Evolutionary conservation across 768 basidiomycete species (phyloP).

Genomic region (Chalciporus piperatus): DNA sequence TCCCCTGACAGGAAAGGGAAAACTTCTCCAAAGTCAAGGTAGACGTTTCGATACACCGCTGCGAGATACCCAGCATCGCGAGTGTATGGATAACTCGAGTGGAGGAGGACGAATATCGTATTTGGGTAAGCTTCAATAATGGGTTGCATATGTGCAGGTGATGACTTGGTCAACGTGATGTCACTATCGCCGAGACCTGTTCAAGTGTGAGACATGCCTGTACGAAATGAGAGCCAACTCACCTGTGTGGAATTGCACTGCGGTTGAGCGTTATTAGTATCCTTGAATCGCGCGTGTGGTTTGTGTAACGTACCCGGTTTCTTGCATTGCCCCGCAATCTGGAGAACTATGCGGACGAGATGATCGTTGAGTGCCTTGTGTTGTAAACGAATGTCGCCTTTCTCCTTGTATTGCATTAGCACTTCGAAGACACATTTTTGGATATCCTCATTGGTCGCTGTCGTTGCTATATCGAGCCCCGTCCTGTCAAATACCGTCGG

Average conservation of each 20-base stretch:
- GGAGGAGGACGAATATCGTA: conserved; percentile 64
- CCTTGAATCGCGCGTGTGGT: neutral
- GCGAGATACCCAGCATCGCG: conserved; percentile 78
- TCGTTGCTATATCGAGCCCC: conserved; percentile 53
- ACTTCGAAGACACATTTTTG: conserved; percentile 33
- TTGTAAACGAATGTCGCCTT: conserved; percentile 47
- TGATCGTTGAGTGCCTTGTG: conserved; percentile 66
- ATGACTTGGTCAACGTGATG: conserved; percentile 53
- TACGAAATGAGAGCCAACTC: neutral
- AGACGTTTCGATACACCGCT: conserved; percentile 70
- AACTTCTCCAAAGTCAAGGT: conserved; percentile 77
- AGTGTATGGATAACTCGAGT: conserved; percentile 76
- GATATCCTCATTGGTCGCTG: conserved; percentile 25
- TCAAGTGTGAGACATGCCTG: neutral
- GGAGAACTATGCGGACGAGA: conserved; percentile 55
- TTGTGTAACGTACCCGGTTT: conserved; percentile 54
- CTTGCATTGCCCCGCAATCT: conserved; percentile 46
- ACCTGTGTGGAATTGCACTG: conserved; percentile 83
- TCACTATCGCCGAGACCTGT: conserved; percentile 69
- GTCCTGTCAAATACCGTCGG: conserved; percentile 37
- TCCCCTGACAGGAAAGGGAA: conserved; percentile 64
- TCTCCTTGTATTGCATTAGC: conserved; percentile 34
- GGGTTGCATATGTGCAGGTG: conserved; percentile 66
- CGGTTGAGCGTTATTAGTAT: neutral
- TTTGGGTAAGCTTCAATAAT: conserved; percentile 62